Percentiles rank a stretch among this genome's conserved stretches.
phyloP scores from a whole-genome alignment of 495 filamentous ascomycete genomes.

The Viridothelium virens region DNA sequence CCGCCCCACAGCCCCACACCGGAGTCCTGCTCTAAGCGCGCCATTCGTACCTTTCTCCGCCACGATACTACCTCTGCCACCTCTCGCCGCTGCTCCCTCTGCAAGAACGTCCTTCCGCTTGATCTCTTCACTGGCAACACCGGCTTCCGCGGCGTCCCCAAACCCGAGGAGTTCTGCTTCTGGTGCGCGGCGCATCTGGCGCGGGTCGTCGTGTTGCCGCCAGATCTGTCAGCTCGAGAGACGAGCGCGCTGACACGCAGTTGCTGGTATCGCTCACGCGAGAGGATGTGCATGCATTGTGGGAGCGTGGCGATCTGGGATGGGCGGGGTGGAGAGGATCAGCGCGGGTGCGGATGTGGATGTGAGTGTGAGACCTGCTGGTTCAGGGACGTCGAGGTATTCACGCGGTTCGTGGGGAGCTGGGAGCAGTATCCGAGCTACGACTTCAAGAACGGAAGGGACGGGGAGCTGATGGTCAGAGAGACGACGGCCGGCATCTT shows the following conservation, averaged over 20 bases:
- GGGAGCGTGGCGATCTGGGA: constrained; percentile 23
- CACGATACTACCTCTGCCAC: constrained; percentile 7
- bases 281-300: constrained; percentile 27
- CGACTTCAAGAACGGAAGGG: constrained; percentile 15
- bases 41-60: constrained; percentile 18
- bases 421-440: background rate
- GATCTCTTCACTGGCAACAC: constrained; percentile 9
- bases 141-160: constrained; percentile 14
- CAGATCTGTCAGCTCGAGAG: constrained; percentile 18
- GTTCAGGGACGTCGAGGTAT: constrained; percentile 17
- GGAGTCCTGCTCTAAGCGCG: constrained; percentile 13
- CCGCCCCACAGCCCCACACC: background rate
- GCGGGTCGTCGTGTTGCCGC: constrained; percentile 17
- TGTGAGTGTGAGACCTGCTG: constrained; percentile 26
- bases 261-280: constrained; percentile 19
- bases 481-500: background rate
- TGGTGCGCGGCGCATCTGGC: background rate
- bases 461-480: constrained; percentile 13
- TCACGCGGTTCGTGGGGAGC: constrained; percentile 23
- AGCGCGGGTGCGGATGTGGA: constrained; percentile 1
- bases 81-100: constrained; percentile 22
- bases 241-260: constrained; percentile 17
- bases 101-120: constrained; percentile 21
- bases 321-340: background rate
- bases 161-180: constrained; percentile 13